Conservation (phyloP, 805 yeast genomes). For the Pichia deserticola region DNA sequence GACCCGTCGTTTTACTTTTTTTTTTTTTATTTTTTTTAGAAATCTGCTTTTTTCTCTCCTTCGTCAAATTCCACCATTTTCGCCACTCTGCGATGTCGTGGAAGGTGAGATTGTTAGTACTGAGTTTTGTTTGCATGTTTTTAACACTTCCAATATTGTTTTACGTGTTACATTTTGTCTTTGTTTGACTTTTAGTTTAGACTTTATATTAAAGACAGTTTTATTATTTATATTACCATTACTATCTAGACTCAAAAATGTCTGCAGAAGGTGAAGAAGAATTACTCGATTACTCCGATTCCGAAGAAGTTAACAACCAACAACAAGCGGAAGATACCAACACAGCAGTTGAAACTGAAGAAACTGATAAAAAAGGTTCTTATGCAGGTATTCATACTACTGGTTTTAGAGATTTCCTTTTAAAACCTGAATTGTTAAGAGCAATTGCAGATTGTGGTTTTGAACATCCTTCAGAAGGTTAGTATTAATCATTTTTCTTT, state of each 20-base stretch:
- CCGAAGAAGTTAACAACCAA: conserved; percentile 73
- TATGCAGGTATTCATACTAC: conserved; percentile 98
- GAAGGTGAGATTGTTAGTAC: too few species aligned
- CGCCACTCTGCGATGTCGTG: too few species aligned
- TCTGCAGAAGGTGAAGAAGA: conserved; percentile 99
- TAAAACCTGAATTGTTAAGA: conserved; percentile 94
- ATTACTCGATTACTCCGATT: conserved; percentile 96
- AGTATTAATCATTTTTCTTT: conserved; percentile 31
- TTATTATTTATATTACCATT: too few species aligned
- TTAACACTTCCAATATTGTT: too few species aligned
- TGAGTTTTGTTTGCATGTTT: too few species aligned
- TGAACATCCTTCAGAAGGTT: conserved; percentile 98
- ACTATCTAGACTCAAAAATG: conserved; percentile 33
- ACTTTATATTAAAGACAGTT: too few species aligned
- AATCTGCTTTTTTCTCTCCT: too few species aligned
- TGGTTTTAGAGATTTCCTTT: conserved; percentile 94
- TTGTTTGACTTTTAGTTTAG: too few species aligned
- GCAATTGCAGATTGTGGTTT: conserved; percentile 99
- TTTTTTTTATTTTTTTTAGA: too few species aligned
- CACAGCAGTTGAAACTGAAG: conserved; percentile 37
- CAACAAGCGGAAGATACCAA: conserved; percentile 35
- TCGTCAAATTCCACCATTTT: too few species aligned
- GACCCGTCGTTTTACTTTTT: too few species aligned
- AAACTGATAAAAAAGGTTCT: conserved; percentile 86
- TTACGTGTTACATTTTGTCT: too few species aligned